phyloP scores from a whole-genome alignment of 2,329 filamentous ascomycete genomes.

The Tolypocladium nubicola region DNA sequence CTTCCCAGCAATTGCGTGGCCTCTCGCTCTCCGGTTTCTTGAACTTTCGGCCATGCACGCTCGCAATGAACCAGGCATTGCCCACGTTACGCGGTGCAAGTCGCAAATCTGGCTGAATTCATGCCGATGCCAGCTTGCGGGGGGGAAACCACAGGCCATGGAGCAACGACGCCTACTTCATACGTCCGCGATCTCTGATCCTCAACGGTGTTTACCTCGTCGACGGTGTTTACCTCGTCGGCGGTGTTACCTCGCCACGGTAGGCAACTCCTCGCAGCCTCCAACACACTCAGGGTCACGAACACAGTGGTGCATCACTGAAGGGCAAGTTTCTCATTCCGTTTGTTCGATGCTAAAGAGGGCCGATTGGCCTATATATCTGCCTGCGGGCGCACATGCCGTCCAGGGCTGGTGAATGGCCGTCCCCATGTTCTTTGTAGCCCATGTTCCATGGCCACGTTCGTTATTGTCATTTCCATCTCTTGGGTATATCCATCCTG shows the following conservation, averaged over 20 bases:
- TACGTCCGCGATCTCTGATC: background rate
- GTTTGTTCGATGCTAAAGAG: background rate
- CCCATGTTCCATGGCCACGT: background rate
- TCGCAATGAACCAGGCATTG: background rate
- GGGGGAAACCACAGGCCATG: background rate
- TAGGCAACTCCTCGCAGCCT: background rate
- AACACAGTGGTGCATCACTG: background rate
- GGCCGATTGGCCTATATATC: background rate
- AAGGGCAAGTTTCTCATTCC: background rate
- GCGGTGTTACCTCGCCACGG: background rate
- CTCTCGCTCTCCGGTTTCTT: too few species aligned
- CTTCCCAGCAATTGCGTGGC: too few species aligned
- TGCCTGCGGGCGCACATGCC: background rate
- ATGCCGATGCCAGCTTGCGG: background rate
- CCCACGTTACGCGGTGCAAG: background rate
- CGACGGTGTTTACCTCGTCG: too few species aligned
- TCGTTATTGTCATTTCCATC: background rate
- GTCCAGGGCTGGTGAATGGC: background rate
- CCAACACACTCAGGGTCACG: background rate
- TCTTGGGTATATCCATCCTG: background rate
- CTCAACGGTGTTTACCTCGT: background rate
- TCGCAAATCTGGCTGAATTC: background rate
- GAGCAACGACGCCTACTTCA: background rate
- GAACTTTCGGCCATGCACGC: background rate
- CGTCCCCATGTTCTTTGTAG: background rate